Percentiles rank a stretch among this genome's conserved stretches.
These are phyloP conservation scores for Chamaecyparis obtusa DNA, from an alignment of 75 land plant species.

Conservation along the genomic window DNA sequence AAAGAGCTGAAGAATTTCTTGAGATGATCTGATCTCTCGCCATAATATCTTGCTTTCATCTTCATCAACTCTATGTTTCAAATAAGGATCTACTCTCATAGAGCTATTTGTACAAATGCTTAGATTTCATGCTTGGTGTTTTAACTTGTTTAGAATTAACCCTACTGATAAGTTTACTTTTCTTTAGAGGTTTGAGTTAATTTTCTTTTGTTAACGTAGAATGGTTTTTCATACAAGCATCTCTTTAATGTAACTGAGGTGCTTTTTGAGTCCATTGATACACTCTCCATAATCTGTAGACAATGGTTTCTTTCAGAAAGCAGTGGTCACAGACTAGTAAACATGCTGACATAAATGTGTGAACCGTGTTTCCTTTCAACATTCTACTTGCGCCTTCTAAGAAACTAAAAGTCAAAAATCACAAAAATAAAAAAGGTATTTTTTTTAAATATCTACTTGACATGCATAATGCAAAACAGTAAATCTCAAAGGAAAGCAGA, in stretches of 20 bases:
- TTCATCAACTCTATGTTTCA: neutral
- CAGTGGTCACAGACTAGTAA: neutral
- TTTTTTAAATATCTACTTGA: neutral
- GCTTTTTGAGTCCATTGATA: neutral
- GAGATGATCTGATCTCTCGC: neutral
- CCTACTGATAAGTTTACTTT: neutral
- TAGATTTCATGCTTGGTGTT: neutral
- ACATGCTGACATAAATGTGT: neutral
- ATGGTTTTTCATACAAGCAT: no score
- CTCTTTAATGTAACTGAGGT: neutral
- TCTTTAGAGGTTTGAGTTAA: neutral
- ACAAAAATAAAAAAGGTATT: neutral
- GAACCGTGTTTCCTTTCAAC: neutral
- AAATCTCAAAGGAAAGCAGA: constrained; percentile 1
- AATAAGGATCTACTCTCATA: neutral
- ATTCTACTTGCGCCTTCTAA: neutral
- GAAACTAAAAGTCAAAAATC: neutral
- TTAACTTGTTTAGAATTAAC: neutral
- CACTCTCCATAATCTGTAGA: neutral
- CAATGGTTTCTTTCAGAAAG: neutral
- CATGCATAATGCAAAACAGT: neutral
- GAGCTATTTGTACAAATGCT: neutral
- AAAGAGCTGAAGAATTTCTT: neutral
- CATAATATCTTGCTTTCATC: neutral
- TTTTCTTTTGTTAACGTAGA: neutral